Evolutionary conservation across 176 grass and related monocot genomes (phyloP), one percentile per base, ranked within the genome.

Genomic region (Oryza coarctata): DNA sequence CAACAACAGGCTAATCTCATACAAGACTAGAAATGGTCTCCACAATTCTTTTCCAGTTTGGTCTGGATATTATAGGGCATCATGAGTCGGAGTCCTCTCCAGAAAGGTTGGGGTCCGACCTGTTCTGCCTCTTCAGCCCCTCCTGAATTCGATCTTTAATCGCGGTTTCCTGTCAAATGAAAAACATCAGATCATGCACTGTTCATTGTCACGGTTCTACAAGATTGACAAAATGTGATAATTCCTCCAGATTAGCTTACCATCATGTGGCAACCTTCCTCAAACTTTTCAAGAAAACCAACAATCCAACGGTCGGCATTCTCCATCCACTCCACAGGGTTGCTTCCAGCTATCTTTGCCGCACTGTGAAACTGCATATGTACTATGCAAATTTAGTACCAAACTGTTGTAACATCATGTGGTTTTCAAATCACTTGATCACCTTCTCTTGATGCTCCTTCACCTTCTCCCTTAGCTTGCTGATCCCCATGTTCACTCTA

Each of bases 211-310:
- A 68, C 11, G 61, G 28, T 25, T 36, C 12, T 68, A 58, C 17
- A 45, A 66, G 1, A 82, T 33, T 62, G 47, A 45, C 1, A 60
- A 22, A 34, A 23, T 18, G 9, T 7, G 22, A 60, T 10, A 60
- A 7, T 86, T 52, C 52, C 29, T 25, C 12, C 7, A 26, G 52
- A 13, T 31, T 77, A 78, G 13, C 74, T 89, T 88, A 94, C 94
- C 94, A 97, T 97, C 83, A 87, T 88, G 87, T 94, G 94, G 67
- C 92, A 97, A 28, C 94, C 92, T 82, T 97, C 92, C 86, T 97
- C 92, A 71, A 97, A 97, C 72, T 94, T 97, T 35, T 85, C 92
- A 45, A 97, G 94, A 69, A 97, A 94, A 33, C 92, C 92, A 5
- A 85, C 94, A 69, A 97, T 87, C 92, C 92, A 97, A 80, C 92